These are phyloP conservation scores for Fraxinus anomala DNA, from an alignment of 257 asterid genomes.

Conservation along the genomic window DNA sequence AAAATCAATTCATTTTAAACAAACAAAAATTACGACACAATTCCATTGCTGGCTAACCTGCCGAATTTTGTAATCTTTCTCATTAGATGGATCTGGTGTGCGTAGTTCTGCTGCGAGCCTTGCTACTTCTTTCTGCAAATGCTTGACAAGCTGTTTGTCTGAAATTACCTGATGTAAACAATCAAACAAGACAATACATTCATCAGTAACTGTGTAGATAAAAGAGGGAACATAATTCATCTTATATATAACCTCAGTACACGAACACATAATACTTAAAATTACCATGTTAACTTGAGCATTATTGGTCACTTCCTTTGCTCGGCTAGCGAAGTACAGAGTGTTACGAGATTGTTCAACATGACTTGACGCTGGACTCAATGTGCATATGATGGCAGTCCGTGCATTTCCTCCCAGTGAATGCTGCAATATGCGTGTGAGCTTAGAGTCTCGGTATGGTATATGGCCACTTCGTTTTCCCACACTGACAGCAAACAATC, in stretches of 20 bases:
- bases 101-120: conserved; percentile 85
- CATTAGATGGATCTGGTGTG: conserved; percentile 77
- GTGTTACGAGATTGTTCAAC: conserved; percentile 96
- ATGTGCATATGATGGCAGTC: conserved; percentile 92
- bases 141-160: conserved; percentile 93
- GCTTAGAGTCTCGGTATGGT: conserved; percentile 93
- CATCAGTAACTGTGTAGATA: neutral
- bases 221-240: neutral
- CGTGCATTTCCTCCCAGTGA: conserved; percentile 98
- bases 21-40: conserved; percentile 4
- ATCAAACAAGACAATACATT: conserved; percentile 6
- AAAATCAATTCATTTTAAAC: neutral
- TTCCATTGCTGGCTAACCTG: conserved; percentile 50
- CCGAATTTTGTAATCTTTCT: conserved; percentile 64
- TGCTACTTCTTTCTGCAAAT: conserved; percentile 94
- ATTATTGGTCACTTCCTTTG: conserved; percentile 89
- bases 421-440: conserved; percentile 94
- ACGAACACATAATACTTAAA: conserved; percentile 15
- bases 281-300: conserved; percentile 94
- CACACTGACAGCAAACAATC: conserved; percentile 48
- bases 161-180: conserved; percentile 69
- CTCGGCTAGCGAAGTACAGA: conserved; percentile 85
- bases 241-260: neutral
- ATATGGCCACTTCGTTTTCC: conserved; percentile 93
- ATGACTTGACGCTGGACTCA: conserved; percentile 91